These are phyloP conservation scores for Anethum foeniculum DNA, from an alignment of 140 eudicot species.

Conservation along the genomic window DNA sequence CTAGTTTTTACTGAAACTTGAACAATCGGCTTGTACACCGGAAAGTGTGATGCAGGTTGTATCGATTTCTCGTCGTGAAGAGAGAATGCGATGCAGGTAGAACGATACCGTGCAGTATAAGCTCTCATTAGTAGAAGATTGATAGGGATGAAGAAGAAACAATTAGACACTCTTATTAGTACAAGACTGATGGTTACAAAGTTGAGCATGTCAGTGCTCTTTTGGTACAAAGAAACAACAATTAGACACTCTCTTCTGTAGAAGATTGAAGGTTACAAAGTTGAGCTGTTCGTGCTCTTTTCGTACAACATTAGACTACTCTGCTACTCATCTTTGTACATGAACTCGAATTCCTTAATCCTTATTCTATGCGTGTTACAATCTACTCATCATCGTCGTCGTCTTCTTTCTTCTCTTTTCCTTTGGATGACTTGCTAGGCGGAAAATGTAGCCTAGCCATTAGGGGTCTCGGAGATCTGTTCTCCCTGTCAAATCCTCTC, in stretches of 20 bases:
- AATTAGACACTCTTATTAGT: background rate
- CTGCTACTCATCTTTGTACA: constrained; percentile 25
- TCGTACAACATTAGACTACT: background rate
- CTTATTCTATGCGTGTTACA: constrained; percentile 9
- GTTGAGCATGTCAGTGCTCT: background rate
- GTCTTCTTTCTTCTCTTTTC: constrained; percentile 38
- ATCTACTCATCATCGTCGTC: constrained; percentile 11
- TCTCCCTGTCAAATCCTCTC: constrained; percentile 73
- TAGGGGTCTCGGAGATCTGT: constrained; percentile 77
- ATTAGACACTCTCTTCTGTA: background rate
- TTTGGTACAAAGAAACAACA: background rate
- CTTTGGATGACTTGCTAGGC: constrained; percentile 47
- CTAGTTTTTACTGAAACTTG: too few relatives aligned
- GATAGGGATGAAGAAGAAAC: background rate
- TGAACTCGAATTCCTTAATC: background rate
- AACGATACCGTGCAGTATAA: background rate
- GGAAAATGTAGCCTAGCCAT: constrained; percentile 81
- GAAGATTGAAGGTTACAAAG: background rate
- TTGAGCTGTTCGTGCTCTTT: background rate
- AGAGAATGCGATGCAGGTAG: background rate
- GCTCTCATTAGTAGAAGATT: background rate
- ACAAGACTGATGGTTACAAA: background rate
- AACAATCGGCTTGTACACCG: too few relatives aligned
- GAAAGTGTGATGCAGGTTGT: too few relatives aligned
- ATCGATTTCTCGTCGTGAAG: background rate